These are phyloP conservation scores for Pseudogymnoascus sp. DNA, from an alignment of 2,329 filamentous ascomycete genomes.

Conservation along the genomic window DNA sequence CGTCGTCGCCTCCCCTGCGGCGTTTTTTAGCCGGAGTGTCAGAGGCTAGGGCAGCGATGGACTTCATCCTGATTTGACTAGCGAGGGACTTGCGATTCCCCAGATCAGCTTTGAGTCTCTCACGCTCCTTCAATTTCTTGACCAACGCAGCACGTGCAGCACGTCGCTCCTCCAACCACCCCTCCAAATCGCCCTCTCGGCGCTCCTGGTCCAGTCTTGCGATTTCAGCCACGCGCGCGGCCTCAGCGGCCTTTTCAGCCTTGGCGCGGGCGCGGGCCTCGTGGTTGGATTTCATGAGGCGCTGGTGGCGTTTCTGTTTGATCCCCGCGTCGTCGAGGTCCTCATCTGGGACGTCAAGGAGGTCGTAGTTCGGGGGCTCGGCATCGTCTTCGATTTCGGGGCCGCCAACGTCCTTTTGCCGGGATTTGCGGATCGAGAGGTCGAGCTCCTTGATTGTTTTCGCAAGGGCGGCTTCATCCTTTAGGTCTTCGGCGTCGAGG, in stretches of 20 bases:
- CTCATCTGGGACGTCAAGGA: slow-evolving; percentile 84
- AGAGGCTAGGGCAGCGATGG: slow-evolving; percentile 87
- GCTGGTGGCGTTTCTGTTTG: slow-evolving; percentile 88
- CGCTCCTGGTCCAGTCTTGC: slow-evolving; percentile 76
- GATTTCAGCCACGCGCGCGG: slow-evolving; percentile 73
- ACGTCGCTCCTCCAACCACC: slow-evolving; percentile 78
- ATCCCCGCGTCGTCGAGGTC: slow-evolving; percentile 84
- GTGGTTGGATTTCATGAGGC: slow-evolving; percentile 87
- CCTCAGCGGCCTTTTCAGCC: slow-evolving; percentile 89
- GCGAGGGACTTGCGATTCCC: slow-evolving; percentile 95
- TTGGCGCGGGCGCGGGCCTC: slow-evolving; percentile 91
- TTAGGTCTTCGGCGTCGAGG: slow-evolving; percentile 83
- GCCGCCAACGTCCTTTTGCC: slow-evolving; percentile 83
- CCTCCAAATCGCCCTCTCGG: slow-evolving; percentile 73
- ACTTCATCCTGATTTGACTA: slow-evolving; percentile 97
- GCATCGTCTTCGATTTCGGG: slow-evolving; percentile 68
- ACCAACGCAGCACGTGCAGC: slow-evolving; percentile 62
- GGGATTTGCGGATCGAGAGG: slow-evolving; percentile 76
- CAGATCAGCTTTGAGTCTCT: slow-evolving; percentile 85
- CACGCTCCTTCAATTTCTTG: slow-evolving; percentile 84
- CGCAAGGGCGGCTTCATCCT: slow-evolving; percentile 81
- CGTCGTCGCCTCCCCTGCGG: slow-evolving; percentile 80
- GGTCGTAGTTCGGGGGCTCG: slow-evolving; percentile 75
- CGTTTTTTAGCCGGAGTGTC: slow-evolving; percentile 80
- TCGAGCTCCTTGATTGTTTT: slow-evolving; percentile 82